A percentile compares a stretch with the other conserved stretches of the same genome.
These are phyloP conservation scores for Wakefieldia striispora DNA, from an alignment of 768 basidiomycete genomes.

Conservation along the genomic window DNA sequence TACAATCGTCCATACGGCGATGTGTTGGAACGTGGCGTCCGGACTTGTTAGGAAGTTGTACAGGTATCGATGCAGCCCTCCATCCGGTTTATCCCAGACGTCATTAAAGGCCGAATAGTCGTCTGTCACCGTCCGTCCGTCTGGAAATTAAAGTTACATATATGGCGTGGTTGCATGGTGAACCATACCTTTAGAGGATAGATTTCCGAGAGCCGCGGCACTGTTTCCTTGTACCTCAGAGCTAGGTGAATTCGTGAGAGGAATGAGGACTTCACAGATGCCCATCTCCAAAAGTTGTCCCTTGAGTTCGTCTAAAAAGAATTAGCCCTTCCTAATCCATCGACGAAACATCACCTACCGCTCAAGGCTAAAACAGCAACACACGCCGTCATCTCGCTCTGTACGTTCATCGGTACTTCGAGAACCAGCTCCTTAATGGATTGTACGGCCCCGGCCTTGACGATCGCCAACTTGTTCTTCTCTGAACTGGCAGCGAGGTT, in stretches of 20 bases:
- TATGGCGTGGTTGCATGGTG: neutral
- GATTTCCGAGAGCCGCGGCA: conserved; percentile 94
- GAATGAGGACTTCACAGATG: conserved; percentile 95
- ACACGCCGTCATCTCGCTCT: conserved; percentile 99
- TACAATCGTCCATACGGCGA: conserved; percentile 99
- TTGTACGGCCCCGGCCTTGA: conserved; percentile 95
- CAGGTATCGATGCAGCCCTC: conserved; percentile 94
- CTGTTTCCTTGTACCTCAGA: conserved; percentile 99
- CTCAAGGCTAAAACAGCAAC: conserved; percentile 94
- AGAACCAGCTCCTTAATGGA: conserved; percentile 96
- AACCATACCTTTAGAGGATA: conserved; percentile 89
- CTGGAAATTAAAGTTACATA: conserved; percentile 35
- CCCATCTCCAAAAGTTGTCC: conserved; percentile 97
- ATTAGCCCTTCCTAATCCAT: neutral
- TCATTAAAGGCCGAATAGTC: conserved; percentile 98
- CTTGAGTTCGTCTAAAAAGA: conserved; percentile 85
- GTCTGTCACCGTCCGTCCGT: conserved; percentile 71
- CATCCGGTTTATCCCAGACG: conserved; percentile 97
- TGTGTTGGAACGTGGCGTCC: conserved; percentile 98
- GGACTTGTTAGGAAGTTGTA: conserved; percentile 90
- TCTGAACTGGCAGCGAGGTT: conserved; percentile 97
- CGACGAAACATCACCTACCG: conserved; percentile 51
- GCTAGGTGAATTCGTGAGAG: conserved; percentile 91
- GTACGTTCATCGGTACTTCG: conserved; percentile 92
- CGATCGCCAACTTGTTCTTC: conserved; percentile 97